Evolutionary conservation across 768 basidiomycete genomes (phyloP).

Genomic region (Pulveroboletus sp.): DNA sequence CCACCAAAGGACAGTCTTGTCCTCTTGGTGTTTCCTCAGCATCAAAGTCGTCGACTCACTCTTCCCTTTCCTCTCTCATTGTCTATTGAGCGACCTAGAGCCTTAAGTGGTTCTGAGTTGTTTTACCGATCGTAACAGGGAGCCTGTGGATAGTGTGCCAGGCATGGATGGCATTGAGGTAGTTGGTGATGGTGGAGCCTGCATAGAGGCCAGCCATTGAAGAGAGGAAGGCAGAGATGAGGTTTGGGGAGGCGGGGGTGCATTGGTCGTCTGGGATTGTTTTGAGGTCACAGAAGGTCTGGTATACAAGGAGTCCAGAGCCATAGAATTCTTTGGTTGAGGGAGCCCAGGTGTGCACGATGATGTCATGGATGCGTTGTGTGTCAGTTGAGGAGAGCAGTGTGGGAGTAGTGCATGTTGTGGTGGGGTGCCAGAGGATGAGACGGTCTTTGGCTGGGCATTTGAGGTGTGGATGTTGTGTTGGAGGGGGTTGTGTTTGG

Average conservation of each 20-base stretch:
- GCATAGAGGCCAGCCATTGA: not conserved
- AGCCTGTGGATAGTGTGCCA: conserved; percentile 29
- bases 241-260: conserved; percentile 1
- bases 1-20: no score
- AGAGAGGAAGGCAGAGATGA: conserved; percentile 18
- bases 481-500: no score
- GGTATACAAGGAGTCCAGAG: conserved; percentile 33
- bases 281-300: conserved; percentile 35
- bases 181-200: conserved; percentile 10
- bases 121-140: no score
- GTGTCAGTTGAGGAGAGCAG: not conserved
- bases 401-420: no score
- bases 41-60: no score
- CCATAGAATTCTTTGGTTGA: conserved; percentile 31
- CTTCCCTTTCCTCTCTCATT: no score
- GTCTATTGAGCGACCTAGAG: no score
- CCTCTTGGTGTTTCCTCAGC: no score
- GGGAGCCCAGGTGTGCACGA: not conserved
- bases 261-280: conserved; percentile 10
- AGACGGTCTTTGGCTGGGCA: no score
- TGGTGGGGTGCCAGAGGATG: no score
- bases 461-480: no score
- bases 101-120: no score
- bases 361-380: not conserved
- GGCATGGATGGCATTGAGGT: conserved; percentile 13